These are phyloP conservation scores for Alternaria arbusti DNA, from an alignment of 2,329 filamentous ascomycete genomes.

Conservation along the genomic window DNA sequence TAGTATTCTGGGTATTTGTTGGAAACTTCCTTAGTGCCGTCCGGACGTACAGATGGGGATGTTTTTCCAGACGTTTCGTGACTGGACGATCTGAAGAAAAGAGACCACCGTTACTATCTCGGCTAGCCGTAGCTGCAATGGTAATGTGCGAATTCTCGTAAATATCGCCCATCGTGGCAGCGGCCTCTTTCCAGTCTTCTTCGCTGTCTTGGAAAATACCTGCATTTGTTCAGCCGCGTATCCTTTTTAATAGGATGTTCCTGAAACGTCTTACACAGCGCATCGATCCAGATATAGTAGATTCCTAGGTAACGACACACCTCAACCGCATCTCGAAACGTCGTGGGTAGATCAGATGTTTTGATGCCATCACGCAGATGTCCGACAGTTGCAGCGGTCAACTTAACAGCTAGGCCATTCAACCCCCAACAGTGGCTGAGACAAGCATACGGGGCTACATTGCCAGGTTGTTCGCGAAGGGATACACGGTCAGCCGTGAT, in stretches of 20 bases:
- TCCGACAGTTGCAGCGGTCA: neutral
- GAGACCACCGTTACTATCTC: neutral
- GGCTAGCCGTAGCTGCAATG: neutral
- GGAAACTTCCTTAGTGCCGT: neutral
- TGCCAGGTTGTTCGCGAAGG: neutral
- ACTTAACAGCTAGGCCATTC: neutral
- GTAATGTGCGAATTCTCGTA: neutral
- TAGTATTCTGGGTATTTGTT: neutral
- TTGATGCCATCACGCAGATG: rapidly evolving
- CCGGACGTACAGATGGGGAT: neutral
- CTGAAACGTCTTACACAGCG: neutral
- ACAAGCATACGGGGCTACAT: neutral
- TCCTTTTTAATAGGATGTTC: no score
- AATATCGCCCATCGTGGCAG: neutral
- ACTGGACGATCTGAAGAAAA: neutral
- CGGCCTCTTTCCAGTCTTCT: neutral
- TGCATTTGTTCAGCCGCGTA: neutral
- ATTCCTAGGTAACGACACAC: neutral
- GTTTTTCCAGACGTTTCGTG: neutral
- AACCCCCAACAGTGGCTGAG: neutral
- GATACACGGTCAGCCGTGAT: neutral
- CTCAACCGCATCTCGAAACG: neutral
- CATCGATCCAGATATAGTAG: neutral
- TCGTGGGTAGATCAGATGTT: neutral
- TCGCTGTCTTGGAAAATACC: neutral